Conservation (phyloP, 169 alveolate genomes). For the Perkinsus olseni region DNA sequence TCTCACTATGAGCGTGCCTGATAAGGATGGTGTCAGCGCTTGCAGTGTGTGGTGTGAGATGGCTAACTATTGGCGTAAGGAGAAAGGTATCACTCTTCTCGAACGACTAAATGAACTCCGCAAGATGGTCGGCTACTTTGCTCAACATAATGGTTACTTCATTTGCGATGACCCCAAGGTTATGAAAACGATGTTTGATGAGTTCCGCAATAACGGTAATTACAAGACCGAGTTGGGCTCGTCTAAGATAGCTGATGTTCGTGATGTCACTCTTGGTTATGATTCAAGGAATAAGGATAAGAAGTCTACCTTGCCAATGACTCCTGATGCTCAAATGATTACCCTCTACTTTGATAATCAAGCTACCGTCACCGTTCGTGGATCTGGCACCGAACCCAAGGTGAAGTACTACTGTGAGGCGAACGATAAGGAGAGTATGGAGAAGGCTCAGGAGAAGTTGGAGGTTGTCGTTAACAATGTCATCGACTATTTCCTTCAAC, state of each 20-base stretch:
- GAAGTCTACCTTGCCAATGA: constrained; percentile 39
- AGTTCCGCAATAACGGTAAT: constrained; percentile 34
- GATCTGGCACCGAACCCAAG: constrained; percentile 54
- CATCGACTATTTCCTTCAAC: constrained; percentile 41
- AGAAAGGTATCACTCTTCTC: constrained; percentile 15
- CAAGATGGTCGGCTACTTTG: constrained; percentile 39
- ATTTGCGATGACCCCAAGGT: constrained; percentile 30
- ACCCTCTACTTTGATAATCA: constrained; percentile 40
- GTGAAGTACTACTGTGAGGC: constrained; percentile 44
- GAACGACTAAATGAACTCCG: constrained; percentile 23
- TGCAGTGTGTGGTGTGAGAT: constrained; percentile 42
- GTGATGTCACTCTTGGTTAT: constrained; percentile 48
- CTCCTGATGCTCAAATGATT: constrained; percentile 42
- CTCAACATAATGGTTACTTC: constrained; percentile 36
- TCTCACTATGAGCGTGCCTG: constrained; percentile 36
- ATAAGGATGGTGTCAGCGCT: constrained; percentile 53
- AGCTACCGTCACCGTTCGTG: constrained; percentile 36
- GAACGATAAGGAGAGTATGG: constrained; percentile 23
- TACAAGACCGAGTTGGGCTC: constrained; percentile 34
- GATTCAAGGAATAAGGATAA: constrained; percentile 38
- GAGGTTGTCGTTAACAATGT: constrained; percentile 38
- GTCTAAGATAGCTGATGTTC: constrained; percentile 29
- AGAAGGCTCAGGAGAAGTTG: constrained; percentile 33
- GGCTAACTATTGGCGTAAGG: constrained; percentile 24
- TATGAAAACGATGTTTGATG: constrained; percentile 35